phyloP scores from a whole-genome alignment of 805 yeast species.

The Metschnikowia drakensbergensis region DNA sequence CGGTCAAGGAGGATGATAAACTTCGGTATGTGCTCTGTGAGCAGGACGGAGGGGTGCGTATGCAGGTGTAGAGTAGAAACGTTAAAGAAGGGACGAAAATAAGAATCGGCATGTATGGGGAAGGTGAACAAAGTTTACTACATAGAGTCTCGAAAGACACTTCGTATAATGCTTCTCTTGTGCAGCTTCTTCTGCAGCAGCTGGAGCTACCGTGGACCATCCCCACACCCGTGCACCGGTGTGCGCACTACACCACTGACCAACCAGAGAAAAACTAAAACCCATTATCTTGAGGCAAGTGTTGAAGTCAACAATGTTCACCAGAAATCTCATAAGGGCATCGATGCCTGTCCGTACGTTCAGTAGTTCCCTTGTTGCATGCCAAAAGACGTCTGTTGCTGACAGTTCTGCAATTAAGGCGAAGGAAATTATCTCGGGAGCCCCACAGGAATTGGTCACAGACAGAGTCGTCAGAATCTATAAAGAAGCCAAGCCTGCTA shows the following conservation, averaged over 20 bases:
- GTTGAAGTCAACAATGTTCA: constrained; percentile 18
- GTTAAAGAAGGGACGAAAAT: neutral
- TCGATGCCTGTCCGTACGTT: constrained; percentile 25
- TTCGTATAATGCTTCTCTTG: neutral
- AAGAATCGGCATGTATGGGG: no score
- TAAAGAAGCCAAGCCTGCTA: constrained; percentile 74
- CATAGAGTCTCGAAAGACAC: neutral
- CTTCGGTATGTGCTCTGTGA: neutral
- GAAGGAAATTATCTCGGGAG: constrained; percentile 64
- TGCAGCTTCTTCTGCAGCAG: neutral
- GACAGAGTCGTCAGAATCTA: constrained; percentile 72
- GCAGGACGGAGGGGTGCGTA: neutral
- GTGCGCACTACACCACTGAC: constrained; percentile 14
- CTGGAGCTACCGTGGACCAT: neutral
- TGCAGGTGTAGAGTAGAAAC: neutral
- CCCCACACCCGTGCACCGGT: constrained; percentile 12
- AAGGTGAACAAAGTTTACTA: no score
- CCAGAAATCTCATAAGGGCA: constrained; percentile 22
- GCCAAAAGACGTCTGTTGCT: constrained; percentile 26
- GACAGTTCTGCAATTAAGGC: constrained; percentile 34
- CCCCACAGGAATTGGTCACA: constrained; percentile 61
- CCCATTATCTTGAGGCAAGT: neutral
- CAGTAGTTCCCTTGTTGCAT: constrained; percentile 16
- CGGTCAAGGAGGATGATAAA: no score
- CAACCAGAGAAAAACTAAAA: constrained; percentile 17